A percentile compares a stretch with the other conserved stretches of the same genome.
Conservation (phyloP, 805 yeast species). For the Ogataea nitratoaversa region DNA sequence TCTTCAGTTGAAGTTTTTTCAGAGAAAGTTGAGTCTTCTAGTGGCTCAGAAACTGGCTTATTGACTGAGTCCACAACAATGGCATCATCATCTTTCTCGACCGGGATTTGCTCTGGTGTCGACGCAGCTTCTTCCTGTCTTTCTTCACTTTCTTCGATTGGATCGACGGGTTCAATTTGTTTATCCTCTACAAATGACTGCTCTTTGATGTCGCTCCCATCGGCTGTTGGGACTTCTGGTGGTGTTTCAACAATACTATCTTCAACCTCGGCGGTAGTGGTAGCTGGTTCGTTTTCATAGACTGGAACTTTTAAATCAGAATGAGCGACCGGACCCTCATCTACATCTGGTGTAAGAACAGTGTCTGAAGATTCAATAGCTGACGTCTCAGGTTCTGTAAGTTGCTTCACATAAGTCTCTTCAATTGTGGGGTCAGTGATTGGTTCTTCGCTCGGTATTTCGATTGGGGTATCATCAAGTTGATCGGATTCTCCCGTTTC, state of each 20-base stretch:
- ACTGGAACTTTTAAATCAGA: constrained; percentile 3
- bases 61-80: too few species aligned
- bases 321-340: constrained; percentile 6
- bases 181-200: background rate
- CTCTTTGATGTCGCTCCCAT: too few species aligned
- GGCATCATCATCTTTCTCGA: constrained; percentile 1
- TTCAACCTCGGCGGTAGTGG: too few species aligned
- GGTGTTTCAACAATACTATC: background rate
- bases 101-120: constrained; percentile 2
- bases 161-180: too few species aligned
- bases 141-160: constrained; percentile 4
- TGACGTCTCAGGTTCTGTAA: background rate
- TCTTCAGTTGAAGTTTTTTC: constrained; percentile 4
- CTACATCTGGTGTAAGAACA: background rate
- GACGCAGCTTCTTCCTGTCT: constrained; percentile 5
- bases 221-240: too few species aligned
- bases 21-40: constrained; percentile 3
- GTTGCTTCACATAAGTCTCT: too few species aligned
- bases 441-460: constrained; percentile 1
- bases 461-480: background rate
- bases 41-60: constrained; percentile 1
- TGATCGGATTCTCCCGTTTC: background rate
- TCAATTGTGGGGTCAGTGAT: background rate
- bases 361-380: background rate
- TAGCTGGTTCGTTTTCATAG: background rate